Conservation (phyloP, 2,329 filamentous ascomycete genomes). For the Thielaviopsis punctulata region DNA sequence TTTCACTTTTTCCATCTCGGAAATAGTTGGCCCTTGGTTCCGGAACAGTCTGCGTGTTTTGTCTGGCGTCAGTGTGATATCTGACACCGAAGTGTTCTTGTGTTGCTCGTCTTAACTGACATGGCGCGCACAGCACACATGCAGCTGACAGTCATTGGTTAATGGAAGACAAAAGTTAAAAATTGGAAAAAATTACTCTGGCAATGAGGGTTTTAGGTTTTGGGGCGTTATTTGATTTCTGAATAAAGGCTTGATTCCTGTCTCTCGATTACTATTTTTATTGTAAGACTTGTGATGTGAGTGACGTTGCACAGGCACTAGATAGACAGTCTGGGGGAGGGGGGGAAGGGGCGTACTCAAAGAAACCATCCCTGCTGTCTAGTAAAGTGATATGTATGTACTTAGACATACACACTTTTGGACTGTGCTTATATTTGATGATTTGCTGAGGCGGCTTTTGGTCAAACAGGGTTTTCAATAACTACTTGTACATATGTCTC, state of each 20-base stretch:
- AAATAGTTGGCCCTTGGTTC: not conserved
- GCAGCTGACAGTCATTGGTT: not conserved
- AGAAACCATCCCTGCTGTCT: no score
- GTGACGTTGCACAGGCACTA: no score
- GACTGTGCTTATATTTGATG: no score
- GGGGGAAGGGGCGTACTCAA: no score
- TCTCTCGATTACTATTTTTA: conserved; percentile 2
- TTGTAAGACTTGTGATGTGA: no score
- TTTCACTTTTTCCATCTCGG: not conserved
- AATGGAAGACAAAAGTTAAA: conserved; percentile 7
- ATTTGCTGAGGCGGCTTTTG: no score
- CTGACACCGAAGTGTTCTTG: not conserved
- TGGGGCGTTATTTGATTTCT: conserved; percentile 7
- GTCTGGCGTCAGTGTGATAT: not conserved
- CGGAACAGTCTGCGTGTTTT: not conserved
- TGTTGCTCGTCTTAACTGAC: not conserved
- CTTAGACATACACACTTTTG: no score
- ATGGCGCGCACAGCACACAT: not conserved
- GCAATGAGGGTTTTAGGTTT: conserved; percentile 1
- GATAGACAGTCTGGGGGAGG: no score
- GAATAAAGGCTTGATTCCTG: conserved; percentile 8
- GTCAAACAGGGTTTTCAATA: no score
- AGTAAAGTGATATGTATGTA: no score
- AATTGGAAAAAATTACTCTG: conserved; percentile 6
- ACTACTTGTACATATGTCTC: no score